These are phyloP conservation scores for Eucalyptus brandiana DNA, from an alignment of 345 rosid species.

Conservation along the genomic window DNA sequence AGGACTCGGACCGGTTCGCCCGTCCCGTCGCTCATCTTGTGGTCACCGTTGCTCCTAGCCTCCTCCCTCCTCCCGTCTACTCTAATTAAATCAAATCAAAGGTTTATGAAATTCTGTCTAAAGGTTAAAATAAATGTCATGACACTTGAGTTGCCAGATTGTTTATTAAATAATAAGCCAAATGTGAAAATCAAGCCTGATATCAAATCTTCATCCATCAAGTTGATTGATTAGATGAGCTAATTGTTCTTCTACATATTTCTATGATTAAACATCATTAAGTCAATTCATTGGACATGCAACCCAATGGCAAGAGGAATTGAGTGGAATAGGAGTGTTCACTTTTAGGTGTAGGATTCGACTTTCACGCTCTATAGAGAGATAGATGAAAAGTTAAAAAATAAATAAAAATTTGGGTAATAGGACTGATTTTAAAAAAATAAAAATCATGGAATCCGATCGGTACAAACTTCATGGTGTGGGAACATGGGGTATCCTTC, in stretches of 20 bases:
- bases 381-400: accelerated
- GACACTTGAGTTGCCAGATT: not conserved
- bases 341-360: accelerated
- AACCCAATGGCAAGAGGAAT: not conserved
- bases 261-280: not conserved
- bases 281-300: not conserved
- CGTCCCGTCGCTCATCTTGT: not conserved
- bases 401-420: too few relatives aligned
- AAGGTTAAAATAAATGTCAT: too few relatives aligned
- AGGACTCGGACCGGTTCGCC: not conserved
- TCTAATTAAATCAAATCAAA: not conserved
- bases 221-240: not conserved
- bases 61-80: not conserved
- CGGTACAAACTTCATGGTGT: not conserved
- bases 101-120: not conserved
- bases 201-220: not conserved
- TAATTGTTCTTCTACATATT: not conserved
- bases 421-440: too few relatives aligned
- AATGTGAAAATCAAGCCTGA: not conserved
- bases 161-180: not conserved
- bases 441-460: not conserved
- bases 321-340: accelerated
- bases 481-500: not conserved
- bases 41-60: not conserved
- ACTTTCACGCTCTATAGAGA: accelerated